Base-by-base conservation (phyloP, 2,329 filamentous ascomycete genomes). In the Cercospora zeae-maydis region DNA sequence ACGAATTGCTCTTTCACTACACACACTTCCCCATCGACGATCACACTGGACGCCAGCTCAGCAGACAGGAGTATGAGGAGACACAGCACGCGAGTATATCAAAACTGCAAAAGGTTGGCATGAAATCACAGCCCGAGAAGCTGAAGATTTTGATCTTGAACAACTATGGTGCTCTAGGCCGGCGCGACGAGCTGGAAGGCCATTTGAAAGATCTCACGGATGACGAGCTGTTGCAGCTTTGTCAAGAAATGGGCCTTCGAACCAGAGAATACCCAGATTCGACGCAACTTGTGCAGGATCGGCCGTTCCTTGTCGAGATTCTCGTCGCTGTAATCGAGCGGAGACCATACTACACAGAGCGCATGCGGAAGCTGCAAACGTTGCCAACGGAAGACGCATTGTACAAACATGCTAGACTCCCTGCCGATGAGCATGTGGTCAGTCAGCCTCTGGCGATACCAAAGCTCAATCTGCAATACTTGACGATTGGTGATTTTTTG, bases 401-500 rank as follows among this genome's bases (percentile, higher is more conserved):
- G 4, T 97, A 97, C 72, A 92, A 97, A 63, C 82, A 83, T 56
- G 86, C 87, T 27, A 84, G 96, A 58, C 78, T 93, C 61, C 86
- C 92, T 62, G 93, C 93, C 61, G 93, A 97, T 71, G 83, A 82
- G 7, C 98, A 97, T 71, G 89, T 96, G 75, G 93, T 93, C 27
- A 92, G 91, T 24, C 86, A 86, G 53, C 93, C 95, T 4, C 82
- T 99, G 62, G 91, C 95, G 2, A 86, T 99, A 47, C 95, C 95
- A 2, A 99, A 99, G 75, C 79, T 98, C 51, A 99, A 97, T 70
- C 80, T 99, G 30, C 95, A 99, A 73, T 99, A 99, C 76, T 82
- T 99, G 13, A 96, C 93, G 2, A 86, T 96, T 56, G 92, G 92
- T 2, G 95, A 99, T 76, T 99, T 99, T 71, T 79, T 99, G n/a